Percentiles rank a stretch among this genome's conserved stretches.
Conservation (phyloP, 345 rosid species). For the sweet orange (Citrus sinensis) region DVS_A1.0 CM039166.1:25862501-25863000, state of each 20-base stretch:
- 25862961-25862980: constrained; percentile 34
- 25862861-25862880: not conserved
- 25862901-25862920: constrained; percentile 20
- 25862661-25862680: not conserved
- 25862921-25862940: constrained; percentile 28
- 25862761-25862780: not conserved
- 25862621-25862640: not conserved
- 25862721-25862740: not conserved
- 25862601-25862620: not conserved
- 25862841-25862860: not conserved
- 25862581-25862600: not conserved
- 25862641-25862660: not conserved
- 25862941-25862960: constrained; percentile 10
- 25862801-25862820: not conserved
- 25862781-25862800: not conserved
- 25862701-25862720: not conserved
- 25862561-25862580: not conserved
- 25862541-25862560: not conserved
- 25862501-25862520: not conserved
- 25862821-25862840: not conserved
- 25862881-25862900: not conserved
- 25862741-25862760: not conserved
- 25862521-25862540: not conserved
- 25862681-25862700: not conserved
- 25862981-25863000: constrained; percentile 51